phyloP scores from a whole-genome alignment of 1,284 basidiomycete species.

The Cutaneotrichosporon spelunceum region DNA sequence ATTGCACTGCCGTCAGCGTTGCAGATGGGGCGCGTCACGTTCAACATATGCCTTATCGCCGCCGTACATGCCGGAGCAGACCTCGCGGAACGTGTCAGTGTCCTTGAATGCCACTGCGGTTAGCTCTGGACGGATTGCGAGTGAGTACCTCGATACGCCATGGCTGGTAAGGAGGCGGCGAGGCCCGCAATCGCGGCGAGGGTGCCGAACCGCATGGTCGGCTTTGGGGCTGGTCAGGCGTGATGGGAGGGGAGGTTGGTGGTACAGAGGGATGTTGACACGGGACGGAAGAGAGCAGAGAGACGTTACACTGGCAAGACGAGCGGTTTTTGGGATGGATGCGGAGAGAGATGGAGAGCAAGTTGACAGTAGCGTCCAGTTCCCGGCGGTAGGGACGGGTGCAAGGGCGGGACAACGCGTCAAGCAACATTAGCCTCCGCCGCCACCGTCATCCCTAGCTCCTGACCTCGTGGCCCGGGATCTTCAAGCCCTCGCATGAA shows the following conservation, averaged over 20 bases:
- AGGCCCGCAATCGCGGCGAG: slow-evolving; percentile 13
- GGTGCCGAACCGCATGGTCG: slow-evolving; percentile 13
- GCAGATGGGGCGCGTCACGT: slow-evolving; percentile 56
- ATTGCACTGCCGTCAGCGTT: slow-evolving; percentile 62
- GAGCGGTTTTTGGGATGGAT: background rate
- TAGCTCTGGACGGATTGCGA: background rate
- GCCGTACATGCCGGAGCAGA: slow-evolving; percentile 94
- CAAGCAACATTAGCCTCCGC: background rate
- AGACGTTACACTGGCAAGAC: background rate
- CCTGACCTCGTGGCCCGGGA: no score
- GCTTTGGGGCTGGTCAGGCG: background rate
- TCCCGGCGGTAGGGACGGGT: background rate
- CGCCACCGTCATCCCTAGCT: no score
- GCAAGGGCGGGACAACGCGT: background rate
- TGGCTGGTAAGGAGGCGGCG: background rate
- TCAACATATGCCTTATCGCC: slow-evolving; percentile 76
- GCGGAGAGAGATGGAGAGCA: background rate
- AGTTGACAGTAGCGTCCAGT: background rate
- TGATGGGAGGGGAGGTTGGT: background rate
- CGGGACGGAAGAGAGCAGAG: background rate
- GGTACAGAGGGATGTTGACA: background rate
- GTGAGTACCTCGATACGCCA: slow-evolving; percentile 20
- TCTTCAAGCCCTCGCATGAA: no score
- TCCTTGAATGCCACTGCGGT: slow-evolving; percentile 48
- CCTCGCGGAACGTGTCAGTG: slow-evolving; percentile 68